Evolutionary conservation across 139 green algal genomes (phyloP).

Genomic region (Auxenochlorella pyrenoidosa): DNA sequence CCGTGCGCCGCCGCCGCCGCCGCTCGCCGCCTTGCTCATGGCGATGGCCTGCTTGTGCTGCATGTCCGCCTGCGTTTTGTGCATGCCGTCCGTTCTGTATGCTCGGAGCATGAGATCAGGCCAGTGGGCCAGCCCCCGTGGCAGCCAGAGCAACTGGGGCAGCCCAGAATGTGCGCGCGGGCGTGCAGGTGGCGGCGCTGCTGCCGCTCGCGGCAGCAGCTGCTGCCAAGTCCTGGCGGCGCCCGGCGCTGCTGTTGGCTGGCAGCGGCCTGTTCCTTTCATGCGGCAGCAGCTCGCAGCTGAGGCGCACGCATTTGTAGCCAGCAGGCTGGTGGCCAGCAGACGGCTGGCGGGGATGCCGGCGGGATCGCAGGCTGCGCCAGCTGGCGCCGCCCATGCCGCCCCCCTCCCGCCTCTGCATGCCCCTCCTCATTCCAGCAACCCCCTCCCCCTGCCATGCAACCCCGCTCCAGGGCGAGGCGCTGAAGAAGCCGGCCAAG

Average conservation of each 20-base stretch:
- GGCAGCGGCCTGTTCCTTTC: not conserved
- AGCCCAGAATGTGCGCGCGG: not conserved
- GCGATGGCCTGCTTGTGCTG: not conserved
- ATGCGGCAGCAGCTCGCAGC: not conserved
- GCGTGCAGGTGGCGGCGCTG: not conserved
- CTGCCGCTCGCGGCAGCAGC: not conserved
- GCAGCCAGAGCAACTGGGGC: not conserved
- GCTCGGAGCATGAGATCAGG: not conserved
- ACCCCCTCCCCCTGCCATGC: not conserved
- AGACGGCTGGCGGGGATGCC: not conserved
- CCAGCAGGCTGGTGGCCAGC: too few species aligned
- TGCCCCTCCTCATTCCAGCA: not conserved
- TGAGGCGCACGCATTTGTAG: not conserved
- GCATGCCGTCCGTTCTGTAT: too few species aligned
- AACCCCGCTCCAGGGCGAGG: not conserved
- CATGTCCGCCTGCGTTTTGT: not conserved
- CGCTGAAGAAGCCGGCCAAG: conserved; percentile 1
- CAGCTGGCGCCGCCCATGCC: not conserved
- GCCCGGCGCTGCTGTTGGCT: not conserved
- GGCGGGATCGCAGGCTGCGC: not conserved
- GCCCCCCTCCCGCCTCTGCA: not conserved
- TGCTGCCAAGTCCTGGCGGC: too few species aligned
- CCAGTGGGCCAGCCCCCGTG: not conserved
- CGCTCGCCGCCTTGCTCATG: not conserved
- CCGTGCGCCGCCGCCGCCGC: not conserved